phyloP scores from a whole-genome alignment of 2,329 filamentous ascomycete genomes.

The Penicillium sp. region DNA sequence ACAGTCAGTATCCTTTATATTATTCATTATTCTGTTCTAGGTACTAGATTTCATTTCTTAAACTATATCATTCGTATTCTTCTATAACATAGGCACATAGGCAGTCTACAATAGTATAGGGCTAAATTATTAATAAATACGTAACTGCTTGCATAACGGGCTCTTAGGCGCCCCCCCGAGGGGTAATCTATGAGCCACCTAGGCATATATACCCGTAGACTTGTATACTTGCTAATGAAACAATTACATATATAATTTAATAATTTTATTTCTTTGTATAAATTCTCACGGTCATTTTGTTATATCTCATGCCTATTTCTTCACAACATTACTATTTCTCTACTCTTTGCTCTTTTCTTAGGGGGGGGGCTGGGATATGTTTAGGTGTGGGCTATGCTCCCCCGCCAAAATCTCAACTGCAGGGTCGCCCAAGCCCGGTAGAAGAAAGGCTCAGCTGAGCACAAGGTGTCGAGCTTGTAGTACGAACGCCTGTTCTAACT shows the following conservation, averaged over 20 bases:
- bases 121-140: not conserved
- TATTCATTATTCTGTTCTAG: not conserved
- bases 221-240: not conserved
- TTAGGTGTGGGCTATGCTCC: conserved; percentile 1
- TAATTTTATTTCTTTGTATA: not conserved
- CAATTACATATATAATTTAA: not conserved
- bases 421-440: conserved; percentile 7
- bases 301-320: not conserved
- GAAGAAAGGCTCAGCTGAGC: not conserved
- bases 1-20: not conserved
- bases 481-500: conserved; percentile 1
- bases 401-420: conserved; percentile 2
- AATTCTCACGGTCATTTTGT: not conserved
- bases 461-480: conserved; percentile 3
- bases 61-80: not conserved
- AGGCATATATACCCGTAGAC: not conserved
- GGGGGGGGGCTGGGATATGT: not conserved
- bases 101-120: not conserved
- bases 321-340: not conserved
- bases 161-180: not conserved
- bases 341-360: not conserved
- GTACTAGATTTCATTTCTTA: not conserved
- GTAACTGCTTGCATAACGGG: not conserved
- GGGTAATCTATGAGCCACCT: not conserved
- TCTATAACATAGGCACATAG: not conserved